These are phyloP conservation scores for Ceratobasidium sp. DNA, from an alignment of 1,284 basidiomycete genomes.

Conservation along the genomic window DNA sequence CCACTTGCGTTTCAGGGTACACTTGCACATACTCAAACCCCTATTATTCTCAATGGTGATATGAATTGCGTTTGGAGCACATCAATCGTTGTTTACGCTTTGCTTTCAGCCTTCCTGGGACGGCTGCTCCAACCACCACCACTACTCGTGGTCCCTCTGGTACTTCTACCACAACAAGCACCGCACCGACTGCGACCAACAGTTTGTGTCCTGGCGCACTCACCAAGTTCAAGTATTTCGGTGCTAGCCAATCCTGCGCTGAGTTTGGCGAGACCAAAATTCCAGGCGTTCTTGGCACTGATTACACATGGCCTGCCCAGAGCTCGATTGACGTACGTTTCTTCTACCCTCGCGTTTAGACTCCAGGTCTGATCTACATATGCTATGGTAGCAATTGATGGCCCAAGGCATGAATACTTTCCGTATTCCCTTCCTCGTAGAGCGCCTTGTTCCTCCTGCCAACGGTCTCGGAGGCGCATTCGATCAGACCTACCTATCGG, in stretches of 20 bases:
- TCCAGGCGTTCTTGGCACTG: constrained; percentile 31
- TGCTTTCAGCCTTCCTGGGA: constrained; percentile 28
- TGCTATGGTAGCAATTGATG: constrained; percentile 60
- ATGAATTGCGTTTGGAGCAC: neutral
- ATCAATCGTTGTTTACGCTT: neutral
- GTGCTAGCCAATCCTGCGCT: constrained; percentile 70
- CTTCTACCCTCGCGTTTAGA: neutral
- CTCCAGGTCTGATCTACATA: too few species aligned
- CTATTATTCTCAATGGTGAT: constrained; percentile 45
- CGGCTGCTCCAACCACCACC: constrained; percentile 41
- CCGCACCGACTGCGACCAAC: constrained; percentile 38
- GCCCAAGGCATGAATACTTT: constrained; percentile 69
- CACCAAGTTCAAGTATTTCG: constrained; percentile 71
- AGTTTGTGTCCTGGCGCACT: constrained; percentile 47
- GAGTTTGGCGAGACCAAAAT: constrained; percentile 59
- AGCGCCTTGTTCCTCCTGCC: constrained; percentile 64
- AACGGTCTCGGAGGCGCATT: constrained; percentile 46
- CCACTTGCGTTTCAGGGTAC: constrained; percentile 43
- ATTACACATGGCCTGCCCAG: constrained; percentile 62
- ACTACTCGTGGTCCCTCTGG: neutral
- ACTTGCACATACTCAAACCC: constrained; percentile 43
- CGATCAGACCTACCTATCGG: constrained; percentile 62
- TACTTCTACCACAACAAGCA: constrained; percentile 39
- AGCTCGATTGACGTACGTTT: constrained; percentile 59
- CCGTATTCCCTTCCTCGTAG: constrained; percentile 69